phyloP scores from a whole-genome alignment of 805 yeast species.

The Metschnikowia colocasiae region DNA sequence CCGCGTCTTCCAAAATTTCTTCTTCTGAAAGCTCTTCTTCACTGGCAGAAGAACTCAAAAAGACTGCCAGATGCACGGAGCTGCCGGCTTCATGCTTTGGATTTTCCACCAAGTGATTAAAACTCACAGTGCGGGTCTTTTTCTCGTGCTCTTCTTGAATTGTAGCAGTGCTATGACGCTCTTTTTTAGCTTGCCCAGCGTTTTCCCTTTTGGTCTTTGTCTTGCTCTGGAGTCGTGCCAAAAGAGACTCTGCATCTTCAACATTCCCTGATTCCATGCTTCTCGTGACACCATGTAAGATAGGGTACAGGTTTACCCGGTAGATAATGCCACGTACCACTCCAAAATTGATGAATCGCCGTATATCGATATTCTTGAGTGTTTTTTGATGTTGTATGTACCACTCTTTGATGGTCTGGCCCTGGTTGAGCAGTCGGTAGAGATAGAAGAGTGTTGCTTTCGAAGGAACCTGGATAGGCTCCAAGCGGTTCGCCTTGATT shows the following conservation, averaged over 20 bases:
- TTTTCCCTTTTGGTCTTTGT: slow-evolving; percentile 3
- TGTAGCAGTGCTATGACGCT: slow-evolving; percentile 7
- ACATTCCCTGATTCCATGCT: slow-evolving; percentile 28
- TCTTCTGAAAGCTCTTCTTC: slow-evolving; percentile 11
- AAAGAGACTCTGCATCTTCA: slow-evolving; percentile 10
- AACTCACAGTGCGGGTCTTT: slow-evolving; percentile 32
- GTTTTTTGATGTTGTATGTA: slow-evolving; percentile 58
- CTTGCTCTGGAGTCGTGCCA: slow-evolving; percentile 11
- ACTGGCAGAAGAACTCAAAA: slow-evolving; percentile 13
- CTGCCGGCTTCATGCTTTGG: slow-evolving; percentile 4
- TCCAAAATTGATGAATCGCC: slow-evolving; percentile 87
- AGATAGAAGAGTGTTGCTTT: slow-evolving; percentile 66
- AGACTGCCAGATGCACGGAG: slow-evolving; percentile 15
- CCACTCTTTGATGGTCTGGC: slow-evolving; percentile 79
- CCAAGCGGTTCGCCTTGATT: not conserved
- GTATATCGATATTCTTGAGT: slow-evolving; percentile 67
- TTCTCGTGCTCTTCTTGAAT: slow-evolving; percentile 17
- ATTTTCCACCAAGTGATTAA: slow-evolving; percentile 24
- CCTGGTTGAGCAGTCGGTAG: slow-evolving; percentile 75
- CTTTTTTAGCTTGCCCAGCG: not conserved
- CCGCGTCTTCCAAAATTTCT: slow-evolving; percentile 3
- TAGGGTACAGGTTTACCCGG: slow-evolving; percentile 74
- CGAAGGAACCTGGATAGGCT: slow-evolving; percentile 45
- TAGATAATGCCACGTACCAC: slow-evolving; percentile 76
- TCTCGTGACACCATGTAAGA: slow-evolving; percentile 41